Evolutionary conservation across 345 rosid genomes (phyloP), one percentile per base, ranked within the genome.

Genomic region (Eucalyptus tenuipes): DNA sequence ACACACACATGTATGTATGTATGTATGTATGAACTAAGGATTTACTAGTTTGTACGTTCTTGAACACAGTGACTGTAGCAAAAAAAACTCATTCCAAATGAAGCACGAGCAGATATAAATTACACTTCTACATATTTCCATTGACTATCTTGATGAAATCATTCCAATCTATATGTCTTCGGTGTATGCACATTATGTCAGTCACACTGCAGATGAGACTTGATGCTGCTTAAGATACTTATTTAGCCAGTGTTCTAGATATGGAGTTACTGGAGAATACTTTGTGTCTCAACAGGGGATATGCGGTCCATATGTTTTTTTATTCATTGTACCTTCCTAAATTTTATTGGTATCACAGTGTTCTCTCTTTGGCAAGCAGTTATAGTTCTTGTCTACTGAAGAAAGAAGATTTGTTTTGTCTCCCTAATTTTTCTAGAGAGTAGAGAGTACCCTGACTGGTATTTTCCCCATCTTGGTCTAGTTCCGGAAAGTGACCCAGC

Each of bases 401-500:
- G 25, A 75, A 75, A 20, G 27, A 75, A 75, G 82, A 75, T 75
- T 37, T 75, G 82, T 37, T 64, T 52, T 75, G 47, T 75, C 47
- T 37, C 47, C 82, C 82, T 37, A 71, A 75, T 47, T 49, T 85
- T 49, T 11, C 50, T 22, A 44, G 86, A 61, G 86, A 84, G 85
- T 88, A 85, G 87, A 87, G 80, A 47, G 66, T 47, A 64, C 82
- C 47, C 52, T 88, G 79, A 25, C 87, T 90, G 50, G 49, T 86
- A 45, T 89, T 59, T 68, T 66, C 52, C 25, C n/a, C 88, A 48
- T 86, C 86, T 87, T 81, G 55, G 16, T 90, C 87, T 88, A 91
- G 96, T 55, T 91, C 89, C 89, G 47, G 88, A 79, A 87, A 86
- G 89, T 86, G 85, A 89, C 64, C 82, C 86, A 13, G 87, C 92